Evolutionary conservation across 352 stramenopile genomes (phyloP).

Genomic region (Phytophthora cryptogea): DNA sequence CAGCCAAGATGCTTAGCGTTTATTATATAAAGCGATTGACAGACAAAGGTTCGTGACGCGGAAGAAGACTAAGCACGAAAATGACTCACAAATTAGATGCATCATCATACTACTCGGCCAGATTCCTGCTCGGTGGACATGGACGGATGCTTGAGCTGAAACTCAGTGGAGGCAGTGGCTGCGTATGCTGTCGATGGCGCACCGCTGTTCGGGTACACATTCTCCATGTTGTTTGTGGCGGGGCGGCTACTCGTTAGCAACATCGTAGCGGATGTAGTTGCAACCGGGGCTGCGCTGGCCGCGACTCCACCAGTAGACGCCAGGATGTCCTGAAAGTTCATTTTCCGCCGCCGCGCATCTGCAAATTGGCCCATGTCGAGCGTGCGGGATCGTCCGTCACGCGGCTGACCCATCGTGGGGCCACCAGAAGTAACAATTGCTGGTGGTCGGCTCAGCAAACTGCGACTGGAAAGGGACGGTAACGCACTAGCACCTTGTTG

Average conservation of each 20-base stretch:
- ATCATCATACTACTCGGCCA: slow-evolving; percentile 59
- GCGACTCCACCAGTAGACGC: slow-evolving; percentile 46
- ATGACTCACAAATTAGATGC: slow-evolving; percentile 30
- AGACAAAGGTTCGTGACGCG: slow-evolving; percentile 23
- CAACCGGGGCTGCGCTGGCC: slow-evolving; percentile 13
- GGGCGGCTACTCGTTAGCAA: slow-evolving; percentile 19
- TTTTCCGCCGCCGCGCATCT: slow-evolving; percentile 76
- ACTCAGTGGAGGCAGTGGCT: slow-evolving; percentile 18
- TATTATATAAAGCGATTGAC: slow-evolving; percentile 34
- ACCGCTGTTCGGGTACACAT: slow-evolving; percentile 51
- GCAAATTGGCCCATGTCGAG: slow-evolving; percentile 86
- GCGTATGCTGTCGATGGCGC: slow-evolving; percentile 26
- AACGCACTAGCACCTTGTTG: slow-evolving; percentile 36
- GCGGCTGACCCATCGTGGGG: slow-evolving; percentile 71
- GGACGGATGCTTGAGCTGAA: slow-evolving; percentile 26
- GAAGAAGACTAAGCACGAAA: slow-evolving; percentile 25
- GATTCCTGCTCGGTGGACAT: slow-evolving; percentile 32
- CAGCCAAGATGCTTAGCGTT: slow-evolving; percentile 28
- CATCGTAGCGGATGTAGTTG: slow-evolving; percentile 16
- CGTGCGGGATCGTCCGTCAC: slow-evolving; percentile 82
- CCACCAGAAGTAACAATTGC: slow-evolving; percentile 32
- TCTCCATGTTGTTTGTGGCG: slow-evolving; percentile 43
- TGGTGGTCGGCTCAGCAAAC: slow-evolving; percentile 36
- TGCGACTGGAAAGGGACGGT: slow-evolving; percentile 65
- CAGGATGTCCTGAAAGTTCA: slow-evolving; percentile 90